Percentiles rank a stretch among this genome's conserved stretches.
Conservation (phyloP, 1,139 yeast species). For the Magnusiomyces paraingens region DNA sequence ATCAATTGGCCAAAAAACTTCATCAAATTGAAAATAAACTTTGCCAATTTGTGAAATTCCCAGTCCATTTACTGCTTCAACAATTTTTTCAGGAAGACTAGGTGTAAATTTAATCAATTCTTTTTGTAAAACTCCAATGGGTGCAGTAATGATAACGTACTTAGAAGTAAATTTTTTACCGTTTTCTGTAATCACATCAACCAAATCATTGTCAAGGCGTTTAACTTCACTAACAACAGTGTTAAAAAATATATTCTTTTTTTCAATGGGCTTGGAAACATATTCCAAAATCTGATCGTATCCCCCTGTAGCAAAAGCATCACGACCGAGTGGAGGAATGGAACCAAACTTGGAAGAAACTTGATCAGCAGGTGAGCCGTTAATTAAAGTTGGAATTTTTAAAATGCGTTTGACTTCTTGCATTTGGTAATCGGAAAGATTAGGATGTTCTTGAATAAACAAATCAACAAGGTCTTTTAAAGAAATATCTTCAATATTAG, state of each 20-base stretch:
- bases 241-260: conserved; percentile 37
- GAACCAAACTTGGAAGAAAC: conserved; percentile 34
- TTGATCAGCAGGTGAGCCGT: conserved; percentile 49
- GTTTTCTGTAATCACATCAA: conserved; percentile 26
- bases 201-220: conserved; percentile 19
- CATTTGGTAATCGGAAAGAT: conserved; percentile 41
- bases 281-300: conserved; percentile 27
- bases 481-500: conserved; percentile 39
- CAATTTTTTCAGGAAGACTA: conserved; percentile 26
- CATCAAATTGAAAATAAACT: conserved; percentile 67
- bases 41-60: conserved; percentile 74
- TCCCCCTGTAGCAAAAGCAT: conserved; percentile 86
- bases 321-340: conserved; percentile 79
- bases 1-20: conserved; percentile 55
- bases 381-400: conserved; percentile 65
- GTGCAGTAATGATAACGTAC: conserved; percentile 63
- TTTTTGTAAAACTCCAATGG: conserved; percentile 57
- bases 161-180: conserved; percentile 38
- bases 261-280: conserved; percentile 35
- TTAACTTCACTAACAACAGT: conserved; percentile 43
- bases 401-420: conserved; percentile 43
- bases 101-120: conserved; percentile 45
- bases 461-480: conserved; percentile 44
- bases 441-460: conserved; percentile 43
- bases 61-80: conserved; percentile 42